A percentile compares a stretch with the other conserved stretches of the same genome.
Conservation (phyloP, 2,329 filamentous ascomycete genomes). For the Paramyrothecium sp. region DNA sequence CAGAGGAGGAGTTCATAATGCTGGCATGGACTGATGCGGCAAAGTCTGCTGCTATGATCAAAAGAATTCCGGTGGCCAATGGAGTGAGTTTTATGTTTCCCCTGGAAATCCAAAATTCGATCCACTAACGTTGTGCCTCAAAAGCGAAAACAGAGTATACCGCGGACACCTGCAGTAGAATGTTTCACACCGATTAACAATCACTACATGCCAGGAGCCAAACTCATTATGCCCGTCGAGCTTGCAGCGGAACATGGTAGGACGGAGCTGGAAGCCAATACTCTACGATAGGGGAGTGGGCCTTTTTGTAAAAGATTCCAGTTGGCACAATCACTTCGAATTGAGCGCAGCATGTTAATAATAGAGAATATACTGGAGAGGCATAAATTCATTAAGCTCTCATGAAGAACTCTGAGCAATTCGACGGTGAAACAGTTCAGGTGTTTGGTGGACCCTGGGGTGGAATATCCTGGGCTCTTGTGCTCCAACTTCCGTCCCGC, state of each 20-base stretch:
- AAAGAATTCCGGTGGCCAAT: constrained; percentile 23
- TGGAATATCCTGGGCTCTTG: neutral
- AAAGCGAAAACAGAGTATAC: neutral
- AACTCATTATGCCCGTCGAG: neutral
- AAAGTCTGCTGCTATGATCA: constrained; percentile 27
- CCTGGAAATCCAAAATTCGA: neutral
- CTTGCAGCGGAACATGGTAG: constrained; percentile 2
- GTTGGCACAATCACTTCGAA: no score
- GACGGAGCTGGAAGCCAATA: constrained; percentile 1
- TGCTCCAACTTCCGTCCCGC: constrained; percentile 9
- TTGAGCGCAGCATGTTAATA: no score
- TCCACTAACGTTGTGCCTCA: neutral
- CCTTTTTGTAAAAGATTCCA: no score
- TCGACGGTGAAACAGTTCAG: no score
- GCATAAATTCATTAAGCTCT: no score
- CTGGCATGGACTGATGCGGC: constrained; percentile 36
- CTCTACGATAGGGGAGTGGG: neutral
- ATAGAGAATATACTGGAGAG: no score
- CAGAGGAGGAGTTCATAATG: constrained; percentile 35
- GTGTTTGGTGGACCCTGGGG: no score
- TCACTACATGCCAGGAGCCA: neutral
- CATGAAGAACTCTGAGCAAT: no score
- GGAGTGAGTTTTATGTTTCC: constrained; percentile 3
- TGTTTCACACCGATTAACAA: neutral
- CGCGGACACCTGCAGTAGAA: neutral